Conservation (phyloP, 1,139 yeast species). For the Wickerhamomyces sp. region DNA sequence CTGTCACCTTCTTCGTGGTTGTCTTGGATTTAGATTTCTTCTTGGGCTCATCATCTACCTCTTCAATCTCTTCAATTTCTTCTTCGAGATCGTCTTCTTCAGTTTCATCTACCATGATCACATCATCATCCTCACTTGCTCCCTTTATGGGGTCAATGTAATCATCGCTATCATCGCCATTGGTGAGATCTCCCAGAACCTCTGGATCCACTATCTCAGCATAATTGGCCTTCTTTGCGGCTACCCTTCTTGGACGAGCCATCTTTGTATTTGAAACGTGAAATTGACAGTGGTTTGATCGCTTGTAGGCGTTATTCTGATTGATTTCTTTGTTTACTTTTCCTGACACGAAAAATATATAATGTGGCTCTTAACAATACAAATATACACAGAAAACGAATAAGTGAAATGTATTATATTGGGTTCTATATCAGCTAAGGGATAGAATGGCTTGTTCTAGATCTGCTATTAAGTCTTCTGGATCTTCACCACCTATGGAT, state of each 20-base stretch:
- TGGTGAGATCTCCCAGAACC: neutral
- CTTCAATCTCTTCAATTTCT: slow-evolving; percentile 4
- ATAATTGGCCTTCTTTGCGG: slow-evolving; percentile 8
- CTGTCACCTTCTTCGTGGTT: slow-evolving; percentile 6
- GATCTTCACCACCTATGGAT: slow-evolving; percentile 74
- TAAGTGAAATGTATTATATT: no score
- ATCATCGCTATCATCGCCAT: slow-evolving; percentile 5
- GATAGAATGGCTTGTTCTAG: slow-evolving; percentile 39
- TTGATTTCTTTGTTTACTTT: neutral
- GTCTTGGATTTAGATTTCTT: neutral
- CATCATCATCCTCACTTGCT: slow-evolving; percentile 5
- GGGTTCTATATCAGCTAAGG: neutral
- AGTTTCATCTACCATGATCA: neutral
- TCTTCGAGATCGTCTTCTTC: slow-evolving; percentile 14
- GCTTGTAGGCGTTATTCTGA: neutral
- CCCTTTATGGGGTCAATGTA: slow-evolving; percentile 8
- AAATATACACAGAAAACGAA: no score
- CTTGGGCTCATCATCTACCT: slow-evolving; percentile 1
- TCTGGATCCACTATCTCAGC: slow-evolving; percentile 11
- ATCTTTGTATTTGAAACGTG: neutral
- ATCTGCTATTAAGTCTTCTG: slow-evolving; percentile 68
- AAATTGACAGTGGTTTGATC: neutral
- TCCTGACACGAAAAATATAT: neutral
- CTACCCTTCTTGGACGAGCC: neutral
- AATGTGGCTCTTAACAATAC: no score